A percentile compares a stretch with the other conserved stretches of the same genome.
These are phyloP conservation scores for Globisporangium viniferum DNA, from an alignment of 352 stramenopile genomes.

Conservation along the genomic window DNA sequence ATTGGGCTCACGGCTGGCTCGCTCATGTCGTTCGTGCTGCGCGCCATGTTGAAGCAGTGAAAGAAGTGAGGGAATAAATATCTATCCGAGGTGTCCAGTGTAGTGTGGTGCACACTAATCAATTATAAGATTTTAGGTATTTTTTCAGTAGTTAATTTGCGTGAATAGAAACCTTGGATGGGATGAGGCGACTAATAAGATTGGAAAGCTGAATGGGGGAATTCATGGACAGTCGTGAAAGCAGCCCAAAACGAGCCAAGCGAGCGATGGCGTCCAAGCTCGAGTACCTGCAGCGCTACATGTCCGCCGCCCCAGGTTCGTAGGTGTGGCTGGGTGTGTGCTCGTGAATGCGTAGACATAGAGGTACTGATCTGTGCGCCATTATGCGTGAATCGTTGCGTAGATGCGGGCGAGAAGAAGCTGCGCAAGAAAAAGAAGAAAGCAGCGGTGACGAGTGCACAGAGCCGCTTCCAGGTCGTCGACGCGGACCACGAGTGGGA, in stretches of 20 bases:
- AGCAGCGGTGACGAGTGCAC: background rate
- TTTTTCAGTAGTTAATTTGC: too few relatives aligned
- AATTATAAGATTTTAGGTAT: too few relatives aligned
- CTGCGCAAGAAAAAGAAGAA: constrained; percentile 56
- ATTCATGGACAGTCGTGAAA: background rate
- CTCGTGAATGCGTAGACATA: background rate
- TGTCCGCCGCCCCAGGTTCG: constrained; percentile 38
- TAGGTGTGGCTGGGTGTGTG: background rate
- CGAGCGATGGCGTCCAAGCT: constrained; percentile 56
- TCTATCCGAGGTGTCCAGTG: background rate
- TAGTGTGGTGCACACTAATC: background rate
- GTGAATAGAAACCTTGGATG: too few relatives aligned
- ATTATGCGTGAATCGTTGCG: background rate
- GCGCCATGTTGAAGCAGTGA: constrained; percentile 74
- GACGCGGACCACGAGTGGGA: constrained; percentile 63
- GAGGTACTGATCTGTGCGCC: background rate
- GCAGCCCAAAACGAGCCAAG: background rate
- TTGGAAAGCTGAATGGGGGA: background rate
- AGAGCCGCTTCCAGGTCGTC: constrained; percentile 42
- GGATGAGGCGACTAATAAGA: background rate
- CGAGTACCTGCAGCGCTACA: constrained; percentile 79
- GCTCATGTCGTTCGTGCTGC: constrained; percentile 73
- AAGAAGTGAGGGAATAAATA: background rate
- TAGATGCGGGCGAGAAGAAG: constrained; percentile 46
- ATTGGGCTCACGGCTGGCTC: constrained; percentile 66